Conservation (phyloP, 495 filamentous ascomycete species). For the Annulohypoxylon moriforme region DNA sequence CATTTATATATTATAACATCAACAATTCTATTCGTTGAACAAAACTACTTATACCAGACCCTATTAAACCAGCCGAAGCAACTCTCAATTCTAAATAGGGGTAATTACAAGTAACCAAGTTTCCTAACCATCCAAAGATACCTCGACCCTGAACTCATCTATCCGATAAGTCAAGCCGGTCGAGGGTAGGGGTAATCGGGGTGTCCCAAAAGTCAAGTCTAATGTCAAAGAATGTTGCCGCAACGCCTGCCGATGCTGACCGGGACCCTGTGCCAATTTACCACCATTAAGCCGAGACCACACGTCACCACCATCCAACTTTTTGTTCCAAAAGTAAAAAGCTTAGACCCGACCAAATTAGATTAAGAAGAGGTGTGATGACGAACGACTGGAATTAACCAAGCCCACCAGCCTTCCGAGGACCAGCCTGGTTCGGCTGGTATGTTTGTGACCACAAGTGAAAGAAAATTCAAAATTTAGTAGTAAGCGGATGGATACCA, state of each 20-base stretch:
- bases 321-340: background rate
- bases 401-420: slow-evolving; percentile 35
- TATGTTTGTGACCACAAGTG: background rate
- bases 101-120: slow-evolving; percentile 19
- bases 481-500: background rate
- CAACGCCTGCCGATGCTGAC: slow-evolving; percentile 42
- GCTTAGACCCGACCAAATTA: slow-evolving; percentile 6
- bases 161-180: background rate
- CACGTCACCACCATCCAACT: background rate
- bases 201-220: slow-evolving; percentile 23
- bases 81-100: slow-evolving; percentile 23
- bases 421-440: slow-evolving; percentile 36
- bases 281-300: slow-evolving; percentile 20
- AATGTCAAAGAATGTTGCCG: slow-evolving; percentile 27
- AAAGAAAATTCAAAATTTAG: background rate
- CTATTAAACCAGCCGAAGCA: slow-evolving; percentile 37
- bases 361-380: slow-evolving; percentile 20
- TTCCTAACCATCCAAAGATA: slow-evolving; percentile 16
- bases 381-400: slow-evolving; percentile 19
- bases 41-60: slow-evolving; percentile 21
- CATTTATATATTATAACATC: slow-evolving; percentile 8
- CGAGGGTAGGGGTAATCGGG: slow-evolving; percentile 9
- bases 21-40: slow-evolving; percentile 32
- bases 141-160: slow-evolving; percentile 5
- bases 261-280: slow-evolving; percentile 9